Base-by-base conservation (phyloP, 306 rosid genomes). In the Cucurbita ficifolia region DNA sequence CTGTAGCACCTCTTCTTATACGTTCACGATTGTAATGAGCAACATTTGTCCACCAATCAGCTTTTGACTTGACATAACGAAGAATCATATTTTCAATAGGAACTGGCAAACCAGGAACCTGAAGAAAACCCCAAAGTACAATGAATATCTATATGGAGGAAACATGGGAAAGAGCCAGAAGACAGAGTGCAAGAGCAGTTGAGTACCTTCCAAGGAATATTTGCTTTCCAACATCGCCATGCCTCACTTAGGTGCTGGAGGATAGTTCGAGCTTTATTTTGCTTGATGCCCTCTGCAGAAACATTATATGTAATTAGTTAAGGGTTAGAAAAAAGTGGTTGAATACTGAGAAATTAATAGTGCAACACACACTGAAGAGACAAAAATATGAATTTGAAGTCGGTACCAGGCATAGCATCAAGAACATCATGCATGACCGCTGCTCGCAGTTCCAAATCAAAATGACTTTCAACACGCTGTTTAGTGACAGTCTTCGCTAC, bases 41-140 rank as follows among this genome's bases (percentile, higher is more conserved):
- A 80, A 95, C 99, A 82, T 95, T 95, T 22, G 99, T 95, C 99
- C 99, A 95, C 99, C 99, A 95, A 72, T 95, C 99, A 24, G 99
- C 99, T 87, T 95, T 95, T 73, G 99, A 95, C 79, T 95, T 95
- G 68, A 95, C 99, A 40, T 95, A 95, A 7, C 99, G 97, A 79
- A 95, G 99, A 65, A 95, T 95, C 99, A 95, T 91, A 78, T 95
- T 95, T 79, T 95, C 99, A 54, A 95, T 95, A 55, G 97, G 99
- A 78, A 95, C 99, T 5, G 99, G 99, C 72, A 95, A 77, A 74
- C 99, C 97, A 72, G 99, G 99, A 84, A 95, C 99, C 96, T 89
- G 72, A 45, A 45, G 19, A 75, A 55, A 78, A 5, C 57, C 61
- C 40, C 59, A 14, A 68, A 29, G 22, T 22, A 8, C 14, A 48